Conservation (phyloP, 345 rosid genomes). For the Dipteronia dyeriana region DNA sequence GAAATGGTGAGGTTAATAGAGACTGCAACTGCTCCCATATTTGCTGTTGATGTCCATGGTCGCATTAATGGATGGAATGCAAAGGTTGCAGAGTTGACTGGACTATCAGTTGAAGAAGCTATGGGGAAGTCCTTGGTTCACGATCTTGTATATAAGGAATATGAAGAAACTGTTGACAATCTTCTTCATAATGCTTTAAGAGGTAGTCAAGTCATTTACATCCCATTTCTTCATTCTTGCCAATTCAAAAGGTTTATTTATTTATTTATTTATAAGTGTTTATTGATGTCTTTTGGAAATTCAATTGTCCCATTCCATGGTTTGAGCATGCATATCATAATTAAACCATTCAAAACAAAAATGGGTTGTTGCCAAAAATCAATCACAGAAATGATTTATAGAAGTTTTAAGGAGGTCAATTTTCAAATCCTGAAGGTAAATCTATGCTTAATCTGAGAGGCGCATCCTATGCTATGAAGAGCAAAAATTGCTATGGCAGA, state of each 20-base stretch:
- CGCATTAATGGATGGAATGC: conserved; percentile 94
- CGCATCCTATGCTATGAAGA: not conserved
- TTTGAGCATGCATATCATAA: conserved; percentile 16
- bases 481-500: not conserved
- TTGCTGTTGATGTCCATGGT: conserved; percentile 89
- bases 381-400: not conserved
- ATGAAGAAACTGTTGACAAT: conserved; percentile 67
- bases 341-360: conserved; percentile 1
- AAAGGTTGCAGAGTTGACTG: conserved; percentile 86
- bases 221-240: conserved; percentile 5
- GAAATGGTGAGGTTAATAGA: conserved; percentile 99
- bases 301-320: conserved; percentile 7
- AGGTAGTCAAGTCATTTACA: conserved; percentile 56
- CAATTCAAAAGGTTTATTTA: not conserved
- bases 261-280: not conserved
- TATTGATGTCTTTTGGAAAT: conserved; percentile 17
- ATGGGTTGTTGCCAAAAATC: not conserved
- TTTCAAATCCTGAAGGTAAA: not conserved
- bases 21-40: conserved; percentile 96
- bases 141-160: conserved; percentile 77
- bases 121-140: conserved; percentile 91
- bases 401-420: not conserved
- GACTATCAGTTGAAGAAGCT: conserved; percentile 89
- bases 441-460: not conserved
- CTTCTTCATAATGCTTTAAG: conserved; percentile 72